Percentiles rank a stretch among this genome's conserved stretches.
Evolutionary conservation across 164 flowering plant species (phyloP).

Genomic region (Buxus sempervirens): DNA sequence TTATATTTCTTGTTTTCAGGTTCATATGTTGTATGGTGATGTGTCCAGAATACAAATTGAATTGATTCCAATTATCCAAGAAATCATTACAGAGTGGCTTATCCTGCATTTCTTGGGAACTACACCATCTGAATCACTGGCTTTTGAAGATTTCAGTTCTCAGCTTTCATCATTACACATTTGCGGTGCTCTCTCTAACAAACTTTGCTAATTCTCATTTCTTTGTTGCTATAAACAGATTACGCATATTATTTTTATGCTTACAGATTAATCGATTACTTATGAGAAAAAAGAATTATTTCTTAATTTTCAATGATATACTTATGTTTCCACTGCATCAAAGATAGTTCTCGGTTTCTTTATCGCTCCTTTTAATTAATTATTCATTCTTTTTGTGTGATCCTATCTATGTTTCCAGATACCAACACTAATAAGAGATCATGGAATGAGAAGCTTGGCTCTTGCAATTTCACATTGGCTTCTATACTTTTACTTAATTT

Average conservation of each 20-base stretch:
- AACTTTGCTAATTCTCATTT: too few species aligned
- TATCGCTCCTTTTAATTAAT: not conserved
- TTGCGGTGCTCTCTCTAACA: not conserved
- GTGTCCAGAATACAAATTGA: constrained; percentile 61
- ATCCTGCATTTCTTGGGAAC: constrained; percentile 62
- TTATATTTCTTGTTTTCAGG: constrained; percentile 32
- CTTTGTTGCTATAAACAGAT: too few species aligned
- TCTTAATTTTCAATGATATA: too few species aligned
- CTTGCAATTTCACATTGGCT: constrained; percentile 61
- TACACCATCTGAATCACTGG: constrained; percentile 61
- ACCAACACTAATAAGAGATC: constrained; percentile 39
- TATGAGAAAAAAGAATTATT: not conserved
- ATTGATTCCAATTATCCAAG: constrained; percentile 76
- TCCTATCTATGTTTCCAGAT: constrained; percentile 38
- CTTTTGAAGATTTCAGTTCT: constrained; percentile 81
- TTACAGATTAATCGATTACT: too few species aligned
- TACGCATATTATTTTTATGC: not conserved
- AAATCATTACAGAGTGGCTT: constrained; percentile 72
- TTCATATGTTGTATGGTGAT: constrained; percentile 57
- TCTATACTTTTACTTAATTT: constrained; percentile 47
- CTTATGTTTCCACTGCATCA: not conserved
- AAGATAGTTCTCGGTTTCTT: not conserved
- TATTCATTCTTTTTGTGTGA: not conserved
- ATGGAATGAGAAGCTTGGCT: constrained; percentile 72
- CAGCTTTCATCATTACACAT: constrained; percentile 85